Conservation (phyloP, 495 filamentous ascomycete species). For the Tuber borchii region DNA sequence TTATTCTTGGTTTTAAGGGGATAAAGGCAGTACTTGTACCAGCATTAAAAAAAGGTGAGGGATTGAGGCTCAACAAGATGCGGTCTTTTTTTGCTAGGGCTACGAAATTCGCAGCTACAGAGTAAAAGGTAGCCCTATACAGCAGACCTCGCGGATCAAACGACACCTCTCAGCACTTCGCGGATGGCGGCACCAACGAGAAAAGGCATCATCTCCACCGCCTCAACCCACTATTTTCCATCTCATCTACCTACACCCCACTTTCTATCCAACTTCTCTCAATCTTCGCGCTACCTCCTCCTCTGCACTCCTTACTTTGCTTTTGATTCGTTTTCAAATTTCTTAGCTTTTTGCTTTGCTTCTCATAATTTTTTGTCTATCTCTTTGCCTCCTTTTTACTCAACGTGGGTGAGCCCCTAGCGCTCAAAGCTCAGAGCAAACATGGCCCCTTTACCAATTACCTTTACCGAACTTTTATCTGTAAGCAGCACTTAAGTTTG, state of each 20-base stretch:
- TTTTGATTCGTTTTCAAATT: conserved; percentile 33
- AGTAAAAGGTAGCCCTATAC: not conserved
- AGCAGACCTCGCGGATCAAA: conserved; percentile 17
- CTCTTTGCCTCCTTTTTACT: conserved; percentile 43
- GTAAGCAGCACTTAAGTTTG: conserved; percentile 32
- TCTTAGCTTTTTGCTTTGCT: conserved; percentile 38
- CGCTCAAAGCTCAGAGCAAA: conserved; percentile 41
- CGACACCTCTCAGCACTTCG: conserved; percentile 37
- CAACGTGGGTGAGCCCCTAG: conserved; percentile 31
- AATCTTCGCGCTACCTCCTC: conserved; percentile 32
- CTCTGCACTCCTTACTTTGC: conserved; percentile 31
- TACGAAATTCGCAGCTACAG: not conserved
- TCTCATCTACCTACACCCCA: conserved; percentile 28
- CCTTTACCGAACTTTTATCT: conserved; percentile 89
- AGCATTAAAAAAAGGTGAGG: not conserved
- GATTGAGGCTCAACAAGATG: not conserved
- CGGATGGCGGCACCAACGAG: conserved; percentile 27
- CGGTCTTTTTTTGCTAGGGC: not conserved
- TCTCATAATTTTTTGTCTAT: conserved; percentile 48
- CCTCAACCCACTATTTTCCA: conserved; percentile 31
- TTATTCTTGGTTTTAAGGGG: not conserved
- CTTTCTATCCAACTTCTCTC: conserved; percentile 32
- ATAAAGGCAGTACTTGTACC: not conserved
- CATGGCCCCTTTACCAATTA: conserved; percentile 80
- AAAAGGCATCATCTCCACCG: conserved; percentile 33